These are phyloP conservation scores for Mytilinidion resinicola DNA, from an alignment of 495 filamentous ascomycete species.

Conservation along the genomic window DNA sequence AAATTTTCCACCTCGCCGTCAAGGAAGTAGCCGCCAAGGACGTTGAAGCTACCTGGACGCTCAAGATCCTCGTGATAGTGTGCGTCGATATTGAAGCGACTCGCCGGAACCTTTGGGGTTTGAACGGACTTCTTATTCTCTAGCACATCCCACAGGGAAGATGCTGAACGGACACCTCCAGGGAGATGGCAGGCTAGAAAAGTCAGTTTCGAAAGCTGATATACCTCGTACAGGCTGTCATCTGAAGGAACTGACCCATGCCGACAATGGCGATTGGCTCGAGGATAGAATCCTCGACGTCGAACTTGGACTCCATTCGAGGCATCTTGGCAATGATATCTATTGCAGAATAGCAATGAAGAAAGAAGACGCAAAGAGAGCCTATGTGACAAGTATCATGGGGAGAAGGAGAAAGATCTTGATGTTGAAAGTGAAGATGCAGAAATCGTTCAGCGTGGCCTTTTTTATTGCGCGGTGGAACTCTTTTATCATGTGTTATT, in stretches of 20 bases:
- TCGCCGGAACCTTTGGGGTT: background rate
- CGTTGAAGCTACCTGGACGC: background rate
- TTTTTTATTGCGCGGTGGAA: too few species aligned
- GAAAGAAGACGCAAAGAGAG: too few species aligned
- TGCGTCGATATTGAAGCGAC: background rate
- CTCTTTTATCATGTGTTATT: too few species aligned
- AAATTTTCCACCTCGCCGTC: conserved; percentile 7
- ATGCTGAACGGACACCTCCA: background rate
- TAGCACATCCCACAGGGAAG: background rate
- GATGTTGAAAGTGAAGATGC: too few species aligned
- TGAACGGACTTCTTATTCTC: background rate
- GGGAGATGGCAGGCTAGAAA: background rate
- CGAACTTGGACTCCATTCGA: background rate
- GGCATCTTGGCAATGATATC: too few species aligned
- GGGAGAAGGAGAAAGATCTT: too few species aligned
- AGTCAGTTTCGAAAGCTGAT: background rate
- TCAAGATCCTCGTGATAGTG: background rate
- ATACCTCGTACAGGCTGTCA: background rate
- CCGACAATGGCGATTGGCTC: background rate
- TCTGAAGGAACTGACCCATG: background rate
- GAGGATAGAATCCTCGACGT: background rate
- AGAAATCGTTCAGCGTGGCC: too few species aligned
- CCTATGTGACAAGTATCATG: too few species aligned
- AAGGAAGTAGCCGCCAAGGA: conserved; percentile 5
- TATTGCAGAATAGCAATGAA: too few species aligned